Base-by-base conservation (phyloP, 2,329 filamentous ascomycete genomes). In the Cladophialophora exuberans region DNA sequence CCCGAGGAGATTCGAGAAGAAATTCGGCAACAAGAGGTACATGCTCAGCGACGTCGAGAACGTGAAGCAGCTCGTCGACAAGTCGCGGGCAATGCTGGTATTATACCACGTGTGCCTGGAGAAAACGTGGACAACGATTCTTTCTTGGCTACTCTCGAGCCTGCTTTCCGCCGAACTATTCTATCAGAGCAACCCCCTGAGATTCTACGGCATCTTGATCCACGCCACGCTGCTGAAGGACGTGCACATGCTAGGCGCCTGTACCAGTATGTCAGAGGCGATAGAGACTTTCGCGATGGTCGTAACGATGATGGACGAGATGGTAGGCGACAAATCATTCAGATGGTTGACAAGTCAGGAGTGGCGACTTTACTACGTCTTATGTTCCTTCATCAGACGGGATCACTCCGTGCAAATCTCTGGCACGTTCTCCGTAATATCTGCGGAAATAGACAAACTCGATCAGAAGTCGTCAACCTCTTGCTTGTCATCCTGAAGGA, bases 341-440 rank as follows among this genome's bases (percentile, higher is more conserved):
- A 99, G 70, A 96, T 99, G 88, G 83, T 99, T 25, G 94, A 99
- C 72, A 97, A 96, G 73, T 83, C 92, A 42, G 94, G 95, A 22
- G 87, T 99, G 62, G 94, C 95, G 22, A 97, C 94, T n/a, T 78
- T 99, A 28, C 80, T 99, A 38, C 89, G 95, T n/a, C 82, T 99
- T 7, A 97, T 99, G 93, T 99, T 99, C 70, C 91, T 97, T 65
- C 88, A 90, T 43, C 90, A 97, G 62, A 89, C 93, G 61, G 90
- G 89, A 18, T 94, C 89, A 59, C 87, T 94, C 44, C 89, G 91
- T 62, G 84, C 82, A 59, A 89, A 90, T 56, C 80, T 99, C 49
- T 93, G 94, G 69, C 86, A 87, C 52, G 89, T 99, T 49, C 85
- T 99, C 47, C 85, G 90, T 59, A 90, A 96, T 63, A 87, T 97